phyloP scores from a whole-genome alignment of 2,329 filamentous ascomycete genomes.

The Cercospora brassicicola region DNA sequence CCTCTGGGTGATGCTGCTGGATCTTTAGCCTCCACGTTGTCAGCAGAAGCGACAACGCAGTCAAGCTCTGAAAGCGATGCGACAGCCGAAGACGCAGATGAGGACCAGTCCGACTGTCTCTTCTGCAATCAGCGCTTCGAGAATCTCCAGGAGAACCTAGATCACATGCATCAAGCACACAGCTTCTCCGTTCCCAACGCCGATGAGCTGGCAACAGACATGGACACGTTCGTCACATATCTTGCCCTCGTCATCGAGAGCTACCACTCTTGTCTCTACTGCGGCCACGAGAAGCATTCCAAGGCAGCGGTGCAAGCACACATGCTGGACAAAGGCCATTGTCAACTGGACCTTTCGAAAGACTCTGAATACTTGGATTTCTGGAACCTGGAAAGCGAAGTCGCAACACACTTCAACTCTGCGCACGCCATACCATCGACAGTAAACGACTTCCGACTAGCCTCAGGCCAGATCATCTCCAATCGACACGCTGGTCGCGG shows the following conservation, averaged over 20 bases:
- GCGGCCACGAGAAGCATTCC: constrained; percentile 48
- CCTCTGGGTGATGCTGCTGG: too few species aligned
- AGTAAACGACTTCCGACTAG: constrained; percentile 15
- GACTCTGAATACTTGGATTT: constrained; percentile 25
- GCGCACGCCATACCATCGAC: background rate
- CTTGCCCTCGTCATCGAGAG: constrained; percentile 51
- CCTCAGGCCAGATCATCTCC: constrained; percentile 18
- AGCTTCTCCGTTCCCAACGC: constrained; percentile 39
- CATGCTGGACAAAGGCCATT: constrained; percentile 54
- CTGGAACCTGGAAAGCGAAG: constrained; percentile 14
- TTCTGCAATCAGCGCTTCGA: constrained; percentile 44
- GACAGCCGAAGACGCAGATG: background rate
- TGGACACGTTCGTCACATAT: constrained; percentile 51
- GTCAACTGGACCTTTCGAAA: constrained; percentile 33
- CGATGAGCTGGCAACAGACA: constrained; percentile 46
- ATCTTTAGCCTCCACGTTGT: background rate
- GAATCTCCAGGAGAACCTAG: constrained; percentile 43
- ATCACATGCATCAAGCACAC: constrained; percentile 54
- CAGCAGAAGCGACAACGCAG: background rate
- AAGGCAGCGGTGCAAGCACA: constrained; percentile 53
- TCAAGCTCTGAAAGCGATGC: background rate
- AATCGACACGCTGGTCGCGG: constrained; percentile 5
- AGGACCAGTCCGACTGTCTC: constrained; percentile 17
- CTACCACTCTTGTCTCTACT: constrained; percentile 55
- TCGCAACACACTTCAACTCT: background rate